Evolutionary conservation across 2,329 filamentous ascomycete species (phyloP), one percentile per base, ranked within the genome.

Genomic region (Pyrenochaeta sp.): DNA sequence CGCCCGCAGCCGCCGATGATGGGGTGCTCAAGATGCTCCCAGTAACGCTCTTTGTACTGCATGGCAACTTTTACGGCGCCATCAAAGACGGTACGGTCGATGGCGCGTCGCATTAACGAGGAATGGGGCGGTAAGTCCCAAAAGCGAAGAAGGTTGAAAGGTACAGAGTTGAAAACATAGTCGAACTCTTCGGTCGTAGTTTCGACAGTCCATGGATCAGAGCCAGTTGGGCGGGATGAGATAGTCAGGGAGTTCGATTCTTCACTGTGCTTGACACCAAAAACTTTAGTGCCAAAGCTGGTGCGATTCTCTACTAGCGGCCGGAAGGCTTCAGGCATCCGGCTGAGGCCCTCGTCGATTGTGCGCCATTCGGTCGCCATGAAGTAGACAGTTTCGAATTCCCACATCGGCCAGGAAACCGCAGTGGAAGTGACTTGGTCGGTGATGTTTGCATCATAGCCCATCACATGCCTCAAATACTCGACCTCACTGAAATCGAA

Each of bases 401-500:
- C 63, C 55, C 75, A 76, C 10, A 81, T 78, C 76, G 86, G 88
- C 56, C 81, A 83, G 2, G 77, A 77, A 10, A 59, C 49, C 13
- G 52, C 48, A 2, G 61, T 59, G 8, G 74, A 69, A 0, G 72
- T 72, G 1, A 77, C 72, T 13, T 76, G 75, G 2, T 79, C 80
- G 0, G 80, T 79, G 15, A 83, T 77, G 61, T 88, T 85, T 1
- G 84, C 86, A 61, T 84, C 80, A 8, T 80, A 85, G 2, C 39
- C 39, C 39, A 42, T 42, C 39, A 42, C 39, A 42, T 42, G 39
- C 10, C 83, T 81, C 56, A 88, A 75, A 62, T 86, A 90, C 1
- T 79, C 83, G 25, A 86, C 86, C 59, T 89, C 87, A 27, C 86
- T 88, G 81, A 85, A 90, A 54, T 84, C 79, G 60, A 89, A 85